phyloP scores from a whole-genome alignment of 805 yeast genomes.

The Yarrowia alimentaria region DNA sequence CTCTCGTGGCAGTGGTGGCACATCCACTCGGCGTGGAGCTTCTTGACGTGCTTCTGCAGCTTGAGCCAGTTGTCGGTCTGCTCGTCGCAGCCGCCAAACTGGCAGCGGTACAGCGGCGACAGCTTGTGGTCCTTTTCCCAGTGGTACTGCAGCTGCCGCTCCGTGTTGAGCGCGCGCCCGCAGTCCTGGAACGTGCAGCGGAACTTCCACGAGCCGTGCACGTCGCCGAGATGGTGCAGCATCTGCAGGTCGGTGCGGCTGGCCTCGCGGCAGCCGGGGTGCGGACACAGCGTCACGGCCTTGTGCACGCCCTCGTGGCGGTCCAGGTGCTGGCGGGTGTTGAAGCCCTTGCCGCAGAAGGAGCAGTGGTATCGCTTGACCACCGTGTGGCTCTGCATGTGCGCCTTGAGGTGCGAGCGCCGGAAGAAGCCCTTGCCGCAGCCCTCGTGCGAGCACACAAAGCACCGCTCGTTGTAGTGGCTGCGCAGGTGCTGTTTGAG shows the following conservation, averaged over 20 bases:
- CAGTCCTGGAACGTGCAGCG: neutral
- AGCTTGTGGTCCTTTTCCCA: slow-evolving; percentile 4
- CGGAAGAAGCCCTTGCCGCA: slow-evolving; percentile 70
- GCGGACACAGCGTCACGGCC: slow-evolving; percentile 38
- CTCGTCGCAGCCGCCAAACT: slow-evolving; percentile 56
- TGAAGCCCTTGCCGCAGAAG: slow-evolving; percentile 78
- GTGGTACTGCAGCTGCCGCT: slow-evolving; percentile 9
- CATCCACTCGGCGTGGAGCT: slow-evolving; percentile 50
- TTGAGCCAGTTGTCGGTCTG: slow-evolving; percentile 74
- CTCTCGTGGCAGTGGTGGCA: slow-evolving; percentile 3
- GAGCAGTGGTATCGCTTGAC: slow-evolving; percentile 72
- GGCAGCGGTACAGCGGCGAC: slow-evolving; percentile 55
- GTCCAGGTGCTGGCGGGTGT: slow-evolving; percentile 72
- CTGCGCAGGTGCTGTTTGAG: slow-evolving; percentile 76
- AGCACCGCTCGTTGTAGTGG: slow-evolving; percentile 80
- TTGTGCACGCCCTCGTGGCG: slow-evolving; percentile 84
- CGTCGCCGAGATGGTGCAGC: slow-evolving; percentile 4
- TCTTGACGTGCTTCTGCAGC: slow-evolving; percentile 64
- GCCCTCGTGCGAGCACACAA: slow-evolving; percentile 50
- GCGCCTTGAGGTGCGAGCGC: slow-evolving; percentile 77
- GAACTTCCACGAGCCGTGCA: slow-evolving; percentile 5
- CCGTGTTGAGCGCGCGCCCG: neutral
- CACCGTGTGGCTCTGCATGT: slow-evolving; percentile 60
- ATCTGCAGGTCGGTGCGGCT: slow-evolving; percentile 16
- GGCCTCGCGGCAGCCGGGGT: neutral